A percentile compares a stretch with the other conserved stretches of the same genome.
phyloP scores from a whole-genome alignment of 2,329 filamentous ascomycete species.

The Exophiala alcalophila region DNA sequence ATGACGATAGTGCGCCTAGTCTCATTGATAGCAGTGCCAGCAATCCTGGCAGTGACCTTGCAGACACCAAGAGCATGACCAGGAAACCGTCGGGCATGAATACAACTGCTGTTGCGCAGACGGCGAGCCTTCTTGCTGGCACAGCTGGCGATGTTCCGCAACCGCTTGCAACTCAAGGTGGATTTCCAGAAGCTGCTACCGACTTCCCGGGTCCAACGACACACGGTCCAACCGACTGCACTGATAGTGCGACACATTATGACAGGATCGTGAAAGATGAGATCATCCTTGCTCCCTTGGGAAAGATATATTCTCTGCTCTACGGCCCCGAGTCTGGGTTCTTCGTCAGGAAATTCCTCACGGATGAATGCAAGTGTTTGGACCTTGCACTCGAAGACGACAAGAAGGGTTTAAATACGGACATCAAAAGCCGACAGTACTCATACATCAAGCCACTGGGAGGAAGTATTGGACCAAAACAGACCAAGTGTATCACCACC shows the following conservation, averaged over 20 bases:
- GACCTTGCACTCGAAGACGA: slow-evolving; percentile 84
- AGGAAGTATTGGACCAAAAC: slow-evolving; percentile 80
- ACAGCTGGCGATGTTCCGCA: slow-evolving; percentile 22
- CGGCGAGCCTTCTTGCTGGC: slow-evolving; percentile 23
- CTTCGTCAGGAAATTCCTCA: slow-evolving; percentile 84
- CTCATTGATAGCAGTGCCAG: slow-evolving; percentile 57
- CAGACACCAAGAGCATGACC: slow-evolving; percentile 53
- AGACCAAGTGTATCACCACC: slow-evolving; percentile 89
- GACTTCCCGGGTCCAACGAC: slow-evolving; percentile 83
- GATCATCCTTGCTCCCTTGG: slow-evolving; percentile 77
- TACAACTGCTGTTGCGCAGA: slow-evolving; percentile 30
- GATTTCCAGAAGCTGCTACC: slow-evolving; percentile 34
- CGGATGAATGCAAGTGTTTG: slow-evolving; percentile 72
- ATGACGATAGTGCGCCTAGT: slow-evolving; percentile 57
- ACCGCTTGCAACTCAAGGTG: slow-evolving; percentile 39
- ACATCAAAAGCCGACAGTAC: slow-evolving; percentile 71
- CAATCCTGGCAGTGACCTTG: slow-evolving; percentile 52
- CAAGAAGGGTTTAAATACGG: slow-evolving; percentile 70
- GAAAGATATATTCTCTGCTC: slow-evolving; percentile 83
- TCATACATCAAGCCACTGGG: slow-evolving; percentile 90
- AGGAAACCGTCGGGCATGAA: slow-evolving; percentile 67
- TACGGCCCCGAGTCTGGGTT: slow-evolving; percentile 76
- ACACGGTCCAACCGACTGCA: slow-evolving; percentile 82
- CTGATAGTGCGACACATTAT: slow-evolving; percentile 74
- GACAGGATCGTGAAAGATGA: slow-evolving; percentile 85